Percentiles rank a stretch among this genome's conserved stretches.
Conservation (phyloP, 1,284 basidiomycete species). For the Trichosporon sp. region DNA sequence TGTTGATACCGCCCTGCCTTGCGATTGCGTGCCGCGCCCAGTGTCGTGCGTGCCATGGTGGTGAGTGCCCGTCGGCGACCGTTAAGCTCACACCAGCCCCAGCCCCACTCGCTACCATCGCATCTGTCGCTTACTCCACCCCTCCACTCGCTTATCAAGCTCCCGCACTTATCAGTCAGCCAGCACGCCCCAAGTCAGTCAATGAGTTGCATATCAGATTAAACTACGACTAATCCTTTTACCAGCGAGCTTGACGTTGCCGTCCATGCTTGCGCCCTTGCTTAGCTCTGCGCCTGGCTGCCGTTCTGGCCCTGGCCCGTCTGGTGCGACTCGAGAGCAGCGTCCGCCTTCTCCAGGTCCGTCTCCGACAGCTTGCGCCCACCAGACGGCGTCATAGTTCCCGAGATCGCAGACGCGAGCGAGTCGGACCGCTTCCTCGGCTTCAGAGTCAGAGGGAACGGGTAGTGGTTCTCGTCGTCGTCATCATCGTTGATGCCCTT, state of each 20-base stretch:
- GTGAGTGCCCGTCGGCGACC: not conserved
- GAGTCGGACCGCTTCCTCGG: slow-evolving; percentile 74
- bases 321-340: slow-evolving; percentile 57
- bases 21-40: too few relatives aligned
- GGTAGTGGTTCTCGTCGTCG: slow-evolving; percentile 87
- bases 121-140: too few relatives aligned
- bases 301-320: slow-evolving; percentile 24
- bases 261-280: not conserved
- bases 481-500: slow-evolving; percentile 54
- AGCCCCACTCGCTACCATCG: not conserved
- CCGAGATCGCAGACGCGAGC: slow-evolving; percentile 63
- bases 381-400: slow-evolving; percentile 80
- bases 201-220: not conserved
- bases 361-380: slow-evolving; percentile 73
- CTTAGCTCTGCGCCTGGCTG: not conserved
- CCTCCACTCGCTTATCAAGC: not conserved
- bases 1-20: too few relatives aligned
- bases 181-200: not conserved
- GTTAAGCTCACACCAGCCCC: not conserved
- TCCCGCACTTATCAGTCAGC: not conserved
- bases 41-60: not conserved
- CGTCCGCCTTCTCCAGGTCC: slow-evolving; percentile 76
- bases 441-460: slow-evolving; percentile 89
- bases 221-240: not conserved
- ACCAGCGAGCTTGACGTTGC: not conserved